Percentiles rank a stretch among this genome's conserved stretches.
These are phyloP conservation scores for Omphalea diandra DNA, from an alignment of 441 rosid genomes.

Conservation along the genomic window DNA sequence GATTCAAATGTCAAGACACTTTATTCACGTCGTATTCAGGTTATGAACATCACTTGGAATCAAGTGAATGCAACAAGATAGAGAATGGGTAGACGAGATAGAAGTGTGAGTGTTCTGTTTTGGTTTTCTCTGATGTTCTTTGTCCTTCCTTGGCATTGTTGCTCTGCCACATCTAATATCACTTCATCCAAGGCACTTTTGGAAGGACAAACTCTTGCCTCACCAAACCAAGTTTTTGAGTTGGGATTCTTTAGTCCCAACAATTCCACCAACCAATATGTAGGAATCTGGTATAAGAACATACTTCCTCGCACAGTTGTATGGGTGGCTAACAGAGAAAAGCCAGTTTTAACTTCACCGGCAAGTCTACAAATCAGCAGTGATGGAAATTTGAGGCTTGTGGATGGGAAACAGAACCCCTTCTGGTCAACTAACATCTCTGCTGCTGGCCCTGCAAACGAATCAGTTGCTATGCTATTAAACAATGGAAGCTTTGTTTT, in stretches of 20 bases:
- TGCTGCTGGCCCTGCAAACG: background rate
- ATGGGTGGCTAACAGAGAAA: slow-evolving; percentile 82
- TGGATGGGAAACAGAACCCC: slow-evolving; percentile 13
- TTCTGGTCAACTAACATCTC: slow-evolving; percentile 19
- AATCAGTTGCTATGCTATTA: slow-evolving; percentile 8
- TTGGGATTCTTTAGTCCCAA: slow-evolving; percentile 62
- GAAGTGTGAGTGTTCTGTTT: too few species aligned
- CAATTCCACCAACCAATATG: slow-evolving; percentile 40
- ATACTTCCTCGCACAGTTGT: slow-evolving; percentile 39
- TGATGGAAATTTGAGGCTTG: slow-evolving; percentile 21
- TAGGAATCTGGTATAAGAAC: slow-evolving; percentile 72
- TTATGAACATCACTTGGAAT: too few species aligned
- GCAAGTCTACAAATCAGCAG: slow-evolving; percentile 19
- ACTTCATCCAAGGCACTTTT: slow-evolving; percentile 35
- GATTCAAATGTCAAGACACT: too few species aligned
- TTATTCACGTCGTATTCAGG: too few species aligned
- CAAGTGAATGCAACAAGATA: too few species aligned
- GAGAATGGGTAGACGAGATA: too few species aligned
- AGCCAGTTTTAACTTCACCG: slow-evolving; percentile 44
- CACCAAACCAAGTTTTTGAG: slow-evolving; percentile 44
- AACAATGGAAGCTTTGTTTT: slow-evolving; percentile 7
- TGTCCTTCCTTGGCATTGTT: background rate
- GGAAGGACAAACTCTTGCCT: slow-evolving; percentile 44
- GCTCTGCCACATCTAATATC: slow-evolving; percentile 25
- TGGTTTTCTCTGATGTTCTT: too few species aligned